Conservation (phyloP, 2,329 filamentous ascomycete genomes). For the Pseudogymnoascus sp. region DNA sequence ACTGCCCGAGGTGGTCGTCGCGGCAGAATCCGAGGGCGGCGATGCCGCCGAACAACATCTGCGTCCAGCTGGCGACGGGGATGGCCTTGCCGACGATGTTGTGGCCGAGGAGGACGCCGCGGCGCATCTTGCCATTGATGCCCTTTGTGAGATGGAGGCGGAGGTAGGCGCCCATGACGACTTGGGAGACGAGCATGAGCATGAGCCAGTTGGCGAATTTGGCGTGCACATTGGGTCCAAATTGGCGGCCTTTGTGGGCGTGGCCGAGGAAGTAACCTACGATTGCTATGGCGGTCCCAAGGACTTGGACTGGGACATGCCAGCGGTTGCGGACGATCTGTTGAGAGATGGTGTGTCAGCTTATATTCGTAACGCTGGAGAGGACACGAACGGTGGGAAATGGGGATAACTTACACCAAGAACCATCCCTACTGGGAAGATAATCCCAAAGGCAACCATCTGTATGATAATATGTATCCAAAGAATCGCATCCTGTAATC, state of each 20-base stretch:
- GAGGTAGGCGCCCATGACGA: conserved; percentile 75
- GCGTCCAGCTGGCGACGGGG: conserved; percentile 78
- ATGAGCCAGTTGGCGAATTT: conserved; percentile 74
- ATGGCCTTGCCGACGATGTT: conserved; percentile 78
- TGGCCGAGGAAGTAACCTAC: conserved; percentile 89
- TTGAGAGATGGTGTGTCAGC: conserved; percentile 12
- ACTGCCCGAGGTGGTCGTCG: conserved; percentile 84
- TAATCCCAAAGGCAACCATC: conserved; percentile 77
- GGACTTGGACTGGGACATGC: conserved; percentile 82
- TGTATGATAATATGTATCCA: conserved; percentile 93
- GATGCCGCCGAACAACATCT: conserved; percentile 95
- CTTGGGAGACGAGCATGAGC: conserved; percentile 67
- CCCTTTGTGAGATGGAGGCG: conserved; percentile 83
- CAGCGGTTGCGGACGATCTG: conserved; percentile 84
- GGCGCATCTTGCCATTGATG: conserved; percentile 69
- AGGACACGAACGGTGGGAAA: not conserved
- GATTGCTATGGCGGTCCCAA: conserved; percentile 67
- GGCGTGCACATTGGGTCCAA: conserved; percentile 71
- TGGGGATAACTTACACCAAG: conserved; percentile 57
- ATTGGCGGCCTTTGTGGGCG: conserved; percentile 80
- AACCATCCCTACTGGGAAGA: conserved; percentile 94
- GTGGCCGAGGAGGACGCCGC: conserved; percentile 62
- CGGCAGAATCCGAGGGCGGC: conserved; percentile 88
- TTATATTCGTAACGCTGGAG: not conserved
- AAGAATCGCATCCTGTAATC: conserved; percentile 62